phyloP scores from a whole-genome alignment of 192 early-diverging fungal genomes.

The Rhizoclosmatium sp. region DNA sequence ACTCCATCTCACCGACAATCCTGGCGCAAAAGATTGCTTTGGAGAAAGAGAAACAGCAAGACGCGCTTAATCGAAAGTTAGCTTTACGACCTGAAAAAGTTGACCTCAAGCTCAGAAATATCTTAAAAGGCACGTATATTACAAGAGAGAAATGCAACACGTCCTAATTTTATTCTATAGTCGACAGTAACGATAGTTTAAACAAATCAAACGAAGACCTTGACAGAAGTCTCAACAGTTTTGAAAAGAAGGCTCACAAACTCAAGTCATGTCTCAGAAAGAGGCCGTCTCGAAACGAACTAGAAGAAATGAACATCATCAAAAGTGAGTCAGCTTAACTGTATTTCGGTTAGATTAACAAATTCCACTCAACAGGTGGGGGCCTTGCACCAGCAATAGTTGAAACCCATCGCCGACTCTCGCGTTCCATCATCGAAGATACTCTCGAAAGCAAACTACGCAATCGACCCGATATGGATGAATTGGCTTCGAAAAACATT shows the following conservation, averaged over 20 bases:
- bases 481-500: constrained; percentile 47
- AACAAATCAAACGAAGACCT: constrained; percentile 11
- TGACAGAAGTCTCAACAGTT: constrained; percentile 27
- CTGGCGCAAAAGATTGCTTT: constrained; percentile 51
- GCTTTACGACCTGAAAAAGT: constrained; percentile 53
- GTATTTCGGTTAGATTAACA: background rate
- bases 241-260: constrained; percentile 13
- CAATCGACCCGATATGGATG: constrained; percentile 55
- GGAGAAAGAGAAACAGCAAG: constrained; percentile 59
- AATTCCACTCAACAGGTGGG: constrained; percentile 9
- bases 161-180: background rate
- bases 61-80: constrained; percentile 50
- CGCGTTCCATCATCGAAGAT: constrained; percentile 52
- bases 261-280: constrained; percentile 60
- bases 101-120: constrained; percentile 64
- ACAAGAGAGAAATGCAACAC: background rate
- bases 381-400: constrained; percentile 51
- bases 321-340: constrained; percentile 39
- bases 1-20: constrained; percentile 50
- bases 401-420: constrained; percentile 53
- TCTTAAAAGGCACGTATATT: constrained; percentile 47
- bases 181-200: constrained; percentile 25
- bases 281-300: constrained; percentile 55
- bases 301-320: constrained; percentile 63
- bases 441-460: constrained; percentile 55